Conservation (phyloP, 192 early-diverging fungal genomes). For the Backusella tuberculispora region DNA sequence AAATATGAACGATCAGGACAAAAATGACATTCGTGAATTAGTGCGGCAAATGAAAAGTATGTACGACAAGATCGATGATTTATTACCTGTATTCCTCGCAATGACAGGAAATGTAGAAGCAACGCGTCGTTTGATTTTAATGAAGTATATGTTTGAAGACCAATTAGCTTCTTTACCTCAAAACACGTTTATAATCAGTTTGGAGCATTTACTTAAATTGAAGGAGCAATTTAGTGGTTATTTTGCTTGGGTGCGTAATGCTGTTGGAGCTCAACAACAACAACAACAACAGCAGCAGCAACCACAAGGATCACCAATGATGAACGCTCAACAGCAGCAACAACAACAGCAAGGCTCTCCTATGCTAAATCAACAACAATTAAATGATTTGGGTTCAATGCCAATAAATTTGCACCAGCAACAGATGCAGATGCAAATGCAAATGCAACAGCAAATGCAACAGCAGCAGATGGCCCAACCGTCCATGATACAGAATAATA, state of each 20-base stretch:
- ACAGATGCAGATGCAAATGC: background rate
- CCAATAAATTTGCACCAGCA: conserved; percentile 19
- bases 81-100: conserved; percentile 53
- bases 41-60: conserved; percentile 46
- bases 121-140: conserved; percentile 49
- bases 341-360: conserved; percentile 20
- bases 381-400: conserved; percentile 1
- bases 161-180: conserved; percentile 49
- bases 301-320: conserved; percentile 17
- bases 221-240: conserved; percentile 52
- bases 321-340: conserved; percentile 10
- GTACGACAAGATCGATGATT: conserved; percentile 50
- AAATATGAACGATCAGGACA: conserved; percentile 46
- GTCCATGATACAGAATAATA: conserved; percentile 8
- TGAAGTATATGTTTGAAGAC: conserved; percentile 61
- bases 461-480: conserved; percentile 24
- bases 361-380: background rate
- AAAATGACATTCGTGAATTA: conserved; percentile 46
- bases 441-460: conserved; percentile 22
- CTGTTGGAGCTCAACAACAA: conserved; percentile 15
- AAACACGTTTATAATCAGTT: conserved; percentile 50
- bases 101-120: conserved; percentile 51
- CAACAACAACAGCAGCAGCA: conserved; percentile 31
- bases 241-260: conserved; percentile 50
- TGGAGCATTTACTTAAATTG: conserved; percentile 49